These are phyloP conservation scores for Jatropha podagrica DNA, from an alignment of 441 rosid species.

Conservation along the genomic window DNA sequence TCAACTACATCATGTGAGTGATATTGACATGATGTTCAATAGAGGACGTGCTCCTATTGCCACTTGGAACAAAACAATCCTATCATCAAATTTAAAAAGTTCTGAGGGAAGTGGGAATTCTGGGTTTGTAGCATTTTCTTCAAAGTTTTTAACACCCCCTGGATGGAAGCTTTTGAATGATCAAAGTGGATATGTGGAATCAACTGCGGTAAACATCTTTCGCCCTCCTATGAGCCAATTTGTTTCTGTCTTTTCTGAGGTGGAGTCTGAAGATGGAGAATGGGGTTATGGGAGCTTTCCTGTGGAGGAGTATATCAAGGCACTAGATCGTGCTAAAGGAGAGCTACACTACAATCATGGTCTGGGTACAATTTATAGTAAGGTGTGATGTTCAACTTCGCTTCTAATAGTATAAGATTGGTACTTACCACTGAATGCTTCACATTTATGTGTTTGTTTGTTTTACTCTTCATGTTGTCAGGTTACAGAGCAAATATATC, in stretches of 20 bases:
- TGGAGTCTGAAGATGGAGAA: conserved; percentile 75
- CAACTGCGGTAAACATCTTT: conserved; percentile 38
- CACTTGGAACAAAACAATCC: conserved; percentile 61
- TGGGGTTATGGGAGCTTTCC: conserved; percentile 95
- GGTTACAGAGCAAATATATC: conserved; percentile 91
- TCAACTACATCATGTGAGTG: conserved; percentile 45
- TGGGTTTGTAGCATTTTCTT: conserved; percentile 77
- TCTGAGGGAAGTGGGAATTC: conserved; percentile 59
- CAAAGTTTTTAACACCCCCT: conserved; percentile 52
- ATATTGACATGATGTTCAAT: conserved; percentile 66
- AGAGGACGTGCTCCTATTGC: conserved; percentile 71
- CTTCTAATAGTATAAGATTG: background rate
- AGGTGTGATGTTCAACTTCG: conserved; percentile 48
- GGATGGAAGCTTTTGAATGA: conserved; percentile 61
- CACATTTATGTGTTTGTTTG: conserved; percentile 16
- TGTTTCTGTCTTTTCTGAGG: conserved; percentile 70
- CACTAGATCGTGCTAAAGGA: conserved; percentile 87
- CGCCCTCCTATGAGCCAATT: conserved; percentile 50
- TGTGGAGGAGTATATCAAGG: conserved; percentile 80
- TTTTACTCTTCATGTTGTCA: conserved; percentile 34
- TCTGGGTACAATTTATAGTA: conserved; percentile 86
- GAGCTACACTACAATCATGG: conserved; percentile 86
- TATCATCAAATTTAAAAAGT: conserved; percentile 53
- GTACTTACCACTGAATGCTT: background rate
- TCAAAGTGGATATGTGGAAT: conserved; percentile 38